These are phyloP conservation scores for Sordariomycetes sp. DNA, from an alignment of 2,329 filamentous ascomycete species.

Conservation along the genomic window DNA sequence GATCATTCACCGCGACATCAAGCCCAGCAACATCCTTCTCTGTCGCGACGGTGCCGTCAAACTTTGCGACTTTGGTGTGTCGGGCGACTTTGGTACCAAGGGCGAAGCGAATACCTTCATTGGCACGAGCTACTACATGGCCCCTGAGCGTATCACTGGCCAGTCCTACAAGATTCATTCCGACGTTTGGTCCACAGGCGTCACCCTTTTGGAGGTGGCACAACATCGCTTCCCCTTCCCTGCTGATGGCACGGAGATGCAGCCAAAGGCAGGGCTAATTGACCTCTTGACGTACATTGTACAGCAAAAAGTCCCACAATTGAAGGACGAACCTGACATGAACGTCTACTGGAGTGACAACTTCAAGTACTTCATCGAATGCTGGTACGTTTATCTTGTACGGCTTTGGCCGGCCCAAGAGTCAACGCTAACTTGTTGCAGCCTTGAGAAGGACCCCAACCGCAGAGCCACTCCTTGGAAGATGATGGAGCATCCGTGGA, in stretches of 20 bases:
- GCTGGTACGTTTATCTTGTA: constrained; percentile 62
- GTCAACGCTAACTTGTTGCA: constrained; percentile 25
- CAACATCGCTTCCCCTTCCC: constrained; percentile 98
- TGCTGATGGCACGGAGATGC: constrained; percentile 91
- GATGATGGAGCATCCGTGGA: constrained; percentile 99
- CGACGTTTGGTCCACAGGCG: constrained; percentile 95
- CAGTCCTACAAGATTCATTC: constrained; percentile 98
- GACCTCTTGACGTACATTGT: constrained; percentile 97
- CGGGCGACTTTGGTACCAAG: constrained; percentile 95
- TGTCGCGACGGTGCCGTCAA: constrained; percentile 92
- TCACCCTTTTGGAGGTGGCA: constrained; percentile 96
- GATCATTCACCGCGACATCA: constrained; percentile 98
- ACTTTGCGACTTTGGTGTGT: constrained; percentile 96
- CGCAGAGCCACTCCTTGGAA: constrained; percentile 92
- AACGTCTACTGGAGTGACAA: constrained; percentile 92
- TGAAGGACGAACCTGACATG: constrained; percentile 89
- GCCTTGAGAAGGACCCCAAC: constrained; percentile 85
- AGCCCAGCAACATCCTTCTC: constrained; percentile 92
- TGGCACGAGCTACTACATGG: constrained; percentile 99
- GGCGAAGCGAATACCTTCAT: constrained; percentile 99
- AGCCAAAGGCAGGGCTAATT: constrained; percentile 84
- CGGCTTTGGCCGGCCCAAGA: not conserved
- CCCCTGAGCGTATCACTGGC: constrained; percentile 92
- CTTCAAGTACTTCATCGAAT: constrained; percentile 99
- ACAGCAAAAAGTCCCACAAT: constrained; percentile 83